A percentile compares a stretch with the other conserved stretches of the same genome.
These are phyloP conservation scores for Pichia deserticola DNA, from an alignment of 805 yeast species.

Conservation along the genomic window DNA sequence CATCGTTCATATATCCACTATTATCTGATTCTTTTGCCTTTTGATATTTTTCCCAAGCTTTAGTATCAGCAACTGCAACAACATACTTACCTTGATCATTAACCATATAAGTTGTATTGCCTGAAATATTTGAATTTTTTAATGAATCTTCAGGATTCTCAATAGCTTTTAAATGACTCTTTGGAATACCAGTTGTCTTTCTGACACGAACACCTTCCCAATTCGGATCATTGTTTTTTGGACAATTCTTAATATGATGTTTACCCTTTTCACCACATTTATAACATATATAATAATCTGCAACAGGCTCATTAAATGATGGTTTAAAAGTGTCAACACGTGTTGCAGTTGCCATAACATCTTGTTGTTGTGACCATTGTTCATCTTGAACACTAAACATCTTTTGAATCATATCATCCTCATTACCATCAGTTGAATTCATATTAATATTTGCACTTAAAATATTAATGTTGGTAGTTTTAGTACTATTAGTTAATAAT, in stretches of 20 bases:
- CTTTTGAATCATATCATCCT: slow-evolving; percentile 80
- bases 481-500: slow-evolving; percentile 22
- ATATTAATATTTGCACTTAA: slow-evolving; percentile 25
- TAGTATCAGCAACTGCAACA: slow-evolving; percentile 88
- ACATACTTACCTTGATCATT: slow-evolving; percentile 95
- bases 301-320: slow-evolving; percentile 67
- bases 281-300: slow-evolving; percentile 94
- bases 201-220: slow-evolving; percentile 89
- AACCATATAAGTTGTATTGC: slow-evolving; percentile 47
- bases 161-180: slow-evolving; percentile 78
- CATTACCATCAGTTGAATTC: slow-evolving; percentile 32
- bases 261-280: slow-evolving; percentile 89
- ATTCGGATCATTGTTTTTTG: slow-evolving; percentile 85
- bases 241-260: slow-evolving; percentile 95
- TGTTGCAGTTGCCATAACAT: slow-evolving; percentile 77
- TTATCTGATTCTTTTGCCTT: slow-evolving; percentile 42
- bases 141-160: slow-evolving; percentile 62
- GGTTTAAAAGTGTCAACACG: slow-evolving; percentile 39
- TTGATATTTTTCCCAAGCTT: slow-evolving; percentile 84
- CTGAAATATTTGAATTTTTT: slow-evolving; percentile 41
- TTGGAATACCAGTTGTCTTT: slow-evolving; percentile 96
- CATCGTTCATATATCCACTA: slow-evolving; percentile 11
- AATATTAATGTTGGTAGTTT: not conserved
- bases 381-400: slow-evolving; percentile 92
- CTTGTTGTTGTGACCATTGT: slow-evolving; percentile 94